A percentile compares a stretch with the other conserved stretches of the same genome.
Conservation (phyloP, 306 rosid species). For the Begonia masoniana region DNA sequence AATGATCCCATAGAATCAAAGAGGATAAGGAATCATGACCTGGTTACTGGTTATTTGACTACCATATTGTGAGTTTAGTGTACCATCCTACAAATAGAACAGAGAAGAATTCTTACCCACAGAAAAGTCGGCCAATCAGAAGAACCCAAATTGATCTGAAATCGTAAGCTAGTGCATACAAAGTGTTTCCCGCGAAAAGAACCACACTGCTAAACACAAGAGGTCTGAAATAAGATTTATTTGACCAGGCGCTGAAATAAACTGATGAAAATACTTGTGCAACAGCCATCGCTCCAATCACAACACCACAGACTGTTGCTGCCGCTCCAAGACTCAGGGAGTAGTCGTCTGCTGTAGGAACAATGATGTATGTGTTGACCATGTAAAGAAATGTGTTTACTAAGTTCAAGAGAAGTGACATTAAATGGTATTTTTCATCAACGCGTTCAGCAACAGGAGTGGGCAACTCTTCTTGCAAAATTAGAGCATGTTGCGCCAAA, state of each 20-base stretch:
- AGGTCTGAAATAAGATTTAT: slow-evolving; percentile 86
- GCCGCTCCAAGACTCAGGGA: slow-evolving; percentile 97
- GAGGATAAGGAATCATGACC: no score
- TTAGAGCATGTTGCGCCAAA: slow-evolving; percentile 94
- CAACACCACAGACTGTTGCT: slow-evolving; percentile 94
- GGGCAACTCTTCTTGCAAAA: slow-evolving; percentile 89
- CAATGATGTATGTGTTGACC: slow-evolving; percentile 97
- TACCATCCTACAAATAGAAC: not conserved
- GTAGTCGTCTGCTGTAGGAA: slow-evolving; percentile 99
- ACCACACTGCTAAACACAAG: slow-evolving; percentile 88
- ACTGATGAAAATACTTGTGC: slow-evolving; percentile 98
- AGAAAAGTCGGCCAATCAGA: slow-evolving; percentile 81
- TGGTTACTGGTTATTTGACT: not conserved
- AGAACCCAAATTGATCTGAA: slow-evolving; percentile 74
- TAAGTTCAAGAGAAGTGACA: slow-evolving; percentile 82
- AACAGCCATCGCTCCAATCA: slow-evolving; percentile 98
- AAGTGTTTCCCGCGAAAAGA: slow-evolving; percentile 60
- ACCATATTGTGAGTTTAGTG: no score
- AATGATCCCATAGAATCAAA: no score
- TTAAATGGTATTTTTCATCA: slow-evolving; percentile 64
- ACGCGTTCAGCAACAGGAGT: slow-evolving; percentile 56
- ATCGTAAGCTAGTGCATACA: slow-evolving; percentile 92
- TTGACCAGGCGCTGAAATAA: slow-evolving; percentile 99
- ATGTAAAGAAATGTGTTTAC: slow-evolving; percentile 92
- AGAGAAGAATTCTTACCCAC: slow-evolving; percentile 61